A percentile compares a stretch with the other conserved stretches of the same genome.
These are phyloP conservation scores for Ogataea angusta DNA, from an alignment of 805 yeast species.

Conservation along the genomic window DNA sequence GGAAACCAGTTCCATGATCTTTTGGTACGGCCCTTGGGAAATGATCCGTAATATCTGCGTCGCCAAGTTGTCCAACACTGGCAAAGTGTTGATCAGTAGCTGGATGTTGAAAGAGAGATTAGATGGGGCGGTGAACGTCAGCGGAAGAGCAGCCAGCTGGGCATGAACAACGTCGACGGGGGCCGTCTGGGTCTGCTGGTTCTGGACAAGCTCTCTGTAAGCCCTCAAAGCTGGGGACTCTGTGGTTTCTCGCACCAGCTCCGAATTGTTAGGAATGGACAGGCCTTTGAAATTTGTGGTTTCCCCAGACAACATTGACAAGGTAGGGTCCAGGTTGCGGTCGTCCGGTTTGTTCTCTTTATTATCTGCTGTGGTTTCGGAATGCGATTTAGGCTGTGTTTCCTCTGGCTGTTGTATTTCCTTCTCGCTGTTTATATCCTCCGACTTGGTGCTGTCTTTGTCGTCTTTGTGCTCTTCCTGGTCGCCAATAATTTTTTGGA, in stretches of 20 bases:
- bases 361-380: neutral
- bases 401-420: neutral
- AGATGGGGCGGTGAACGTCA: conserved; percentile 54
- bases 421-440: neutral
- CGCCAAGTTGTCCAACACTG: conserved; percentile 76
- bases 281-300: conserved; percentile 31
- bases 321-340: conserved; percentile 10
- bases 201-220: conserved; percentile 25
- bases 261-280: conserved; percentile 35
- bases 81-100: conserved; percentile 62
- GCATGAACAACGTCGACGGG: conserved; percentile 35
- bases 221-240: conserved; percentile 27
- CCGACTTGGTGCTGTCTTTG: neutral
- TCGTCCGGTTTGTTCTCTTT: conserved; percentile 10
- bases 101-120: conserved; percentile 60
- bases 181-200: conserved; percentile 15
- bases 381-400: neutral
- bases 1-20: conserved; percentile 66
- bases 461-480: conserved; percentile 4
- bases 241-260: conserved; percentile 26
- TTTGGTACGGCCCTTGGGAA: conserved; percentile 72
- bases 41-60: conserved; percentile 74
- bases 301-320: conserved; percentile 9
- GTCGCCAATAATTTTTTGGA: conserved; percentile 26
- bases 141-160: conserved; percentile 59